These are phyloP conservation scores for Tulasnella sp. DNA, from an alignment of 768 basidiomycete species.

Conservation along the genomic window DNA sequence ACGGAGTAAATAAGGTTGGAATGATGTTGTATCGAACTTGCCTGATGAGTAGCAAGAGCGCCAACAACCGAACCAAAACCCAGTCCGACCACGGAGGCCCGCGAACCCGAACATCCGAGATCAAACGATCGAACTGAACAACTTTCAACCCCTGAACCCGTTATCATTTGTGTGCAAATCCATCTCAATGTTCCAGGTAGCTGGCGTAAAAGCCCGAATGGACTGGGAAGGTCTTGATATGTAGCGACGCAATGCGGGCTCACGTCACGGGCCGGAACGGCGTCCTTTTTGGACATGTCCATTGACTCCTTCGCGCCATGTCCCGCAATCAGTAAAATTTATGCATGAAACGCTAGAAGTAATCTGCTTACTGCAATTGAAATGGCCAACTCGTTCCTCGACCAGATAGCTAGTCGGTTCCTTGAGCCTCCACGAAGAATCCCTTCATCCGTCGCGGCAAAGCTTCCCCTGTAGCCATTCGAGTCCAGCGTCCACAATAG, in stretches of 20 bases:
- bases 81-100: background rate
- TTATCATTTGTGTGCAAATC: too few relatives aligned
- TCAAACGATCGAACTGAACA: background rate
- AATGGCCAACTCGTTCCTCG: background rate
- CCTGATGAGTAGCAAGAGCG: background rate
- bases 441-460: background rate
- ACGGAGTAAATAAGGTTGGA: background rate
- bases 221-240: too few relatives aligned
- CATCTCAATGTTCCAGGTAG: too few relatives aligned
- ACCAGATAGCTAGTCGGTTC: background rate
- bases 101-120: background rate
- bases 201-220: too few relatives aligned
- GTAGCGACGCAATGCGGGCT: too few relatives aligned
- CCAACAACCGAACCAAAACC: background rate
- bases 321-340: too few relatives aligned
- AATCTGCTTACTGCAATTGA: background rate
- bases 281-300: too few relatives aligned
- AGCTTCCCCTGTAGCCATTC: background rate
- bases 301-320: too few relatives aligned
- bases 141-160: background rate
- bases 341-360: too few relatives aligned
- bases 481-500: background rate
- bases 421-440: background rate
- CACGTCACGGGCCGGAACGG: too few relatives aligned
- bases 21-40: background rate